Conservation (phyloP, 2,329 filamentous ascomycete species). For the Diaporthe ilicicola region DNA sequence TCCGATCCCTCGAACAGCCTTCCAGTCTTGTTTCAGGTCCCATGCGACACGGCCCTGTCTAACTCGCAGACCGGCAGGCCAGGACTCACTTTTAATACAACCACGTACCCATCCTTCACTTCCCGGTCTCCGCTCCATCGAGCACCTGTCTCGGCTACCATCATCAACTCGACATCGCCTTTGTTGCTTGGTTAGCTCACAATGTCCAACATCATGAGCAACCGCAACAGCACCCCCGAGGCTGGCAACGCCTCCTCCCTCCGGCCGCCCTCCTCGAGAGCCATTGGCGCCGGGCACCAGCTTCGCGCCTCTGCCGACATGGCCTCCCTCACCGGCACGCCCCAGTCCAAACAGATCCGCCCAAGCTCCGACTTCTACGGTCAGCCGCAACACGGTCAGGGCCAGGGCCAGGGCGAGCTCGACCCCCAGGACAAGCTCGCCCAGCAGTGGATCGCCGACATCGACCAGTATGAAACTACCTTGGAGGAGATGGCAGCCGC, state of each 20-base stretch:
- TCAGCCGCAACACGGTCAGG: constrained; percentile 73
- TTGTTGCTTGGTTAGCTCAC: constrained; percentile 49
- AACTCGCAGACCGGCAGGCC: constrained; percentile 31
- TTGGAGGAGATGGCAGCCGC: constrained; percentile 98
- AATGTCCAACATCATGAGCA: constrained; percentile 78
- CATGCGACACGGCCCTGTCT: constrained; percentile 38
- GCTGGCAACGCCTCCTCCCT: constrained; percentile 82
- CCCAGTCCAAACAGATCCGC: constrained; percentile 79
- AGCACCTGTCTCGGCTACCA: constrained; percentile 32
- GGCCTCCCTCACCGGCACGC: constrained; percentile 76
- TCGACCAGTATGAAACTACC: constrained; percentile 98
- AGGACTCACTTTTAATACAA: constrained; percentile 35
- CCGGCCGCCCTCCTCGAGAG: constrained; percentile 81
- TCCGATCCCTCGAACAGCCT: constrained; percentile 41
- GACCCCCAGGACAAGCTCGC: constrained; percentile 93
- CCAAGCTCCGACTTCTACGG: constrained; percentile 96
- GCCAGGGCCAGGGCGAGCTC: constrained; percentile 72
- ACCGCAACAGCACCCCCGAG: constrained; percentile 97
- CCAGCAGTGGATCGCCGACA: constrained; percentile 98
- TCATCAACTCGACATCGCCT: constrained; percentile 25
- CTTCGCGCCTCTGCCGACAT: constrained; percentile 96
- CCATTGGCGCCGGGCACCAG: constrained; percentile 81
- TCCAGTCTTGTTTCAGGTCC: constrained; percentile 48
- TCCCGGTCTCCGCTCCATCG: constrained; percentile 28
- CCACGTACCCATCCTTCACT: constrained; percentile 32